phyloP scores from a whole-genome alignment of 768 basidiomycete species.

The Candolleomyces eurysporus region DNA sequence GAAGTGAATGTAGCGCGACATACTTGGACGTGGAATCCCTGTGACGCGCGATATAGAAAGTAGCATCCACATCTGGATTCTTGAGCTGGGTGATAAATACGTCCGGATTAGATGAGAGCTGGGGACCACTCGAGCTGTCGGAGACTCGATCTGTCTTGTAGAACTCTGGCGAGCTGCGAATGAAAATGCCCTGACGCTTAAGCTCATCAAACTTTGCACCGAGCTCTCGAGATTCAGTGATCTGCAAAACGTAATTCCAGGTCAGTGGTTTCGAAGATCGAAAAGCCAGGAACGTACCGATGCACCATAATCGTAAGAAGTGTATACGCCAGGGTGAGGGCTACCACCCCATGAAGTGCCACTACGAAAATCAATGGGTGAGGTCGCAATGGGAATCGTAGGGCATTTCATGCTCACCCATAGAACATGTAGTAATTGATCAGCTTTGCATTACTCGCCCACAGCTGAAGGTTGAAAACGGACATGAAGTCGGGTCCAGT shows the following conservation, averaged over 20 bases:
- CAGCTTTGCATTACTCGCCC: constrained; percentile 80
- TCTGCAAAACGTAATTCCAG: constrained; percentile 24
- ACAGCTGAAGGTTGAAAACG: constrained; percentile 76
- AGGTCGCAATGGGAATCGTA: constrained; percentile 55
- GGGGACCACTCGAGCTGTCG: constrained; percentile 51
- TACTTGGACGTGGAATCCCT: constrained; percentile 1
- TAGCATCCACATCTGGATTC: constrained; percentile 65
- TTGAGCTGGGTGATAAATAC: constrained; percentile 60
- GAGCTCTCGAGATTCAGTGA: constrained; percentile 65
- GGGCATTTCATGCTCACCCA: constrained; percentile 50
- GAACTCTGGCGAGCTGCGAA: constrained; percentile 77
- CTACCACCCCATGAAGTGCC: constrained; percentile 86
- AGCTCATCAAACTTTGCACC: constrained; percentile 73
- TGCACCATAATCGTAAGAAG: constrained; percentile 82
- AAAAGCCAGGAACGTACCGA: constrained; percentile 30
- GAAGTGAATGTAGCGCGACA: background rate
- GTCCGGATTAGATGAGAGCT: constrained; percentile 37
- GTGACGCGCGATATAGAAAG: constrained; percentile 46
- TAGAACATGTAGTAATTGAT: constrained; percentile 87
- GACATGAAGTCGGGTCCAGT: constrained; percentile 75
- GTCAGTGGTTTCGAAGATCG: background rate
- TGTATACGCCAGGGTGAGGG: constrained; percentile 75
- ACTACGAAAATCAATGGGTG: constrained; percentile 30
- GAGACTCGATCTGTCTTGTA: constrained; percentile 77
- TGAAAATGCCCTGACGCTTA: constrained; percentile 74